Evolutionary conservation across 768 basidiomycete species (phyloP), one percentile per base, ranked within the genome.

Genomic region (Tubosaeta sp.): DNA sequence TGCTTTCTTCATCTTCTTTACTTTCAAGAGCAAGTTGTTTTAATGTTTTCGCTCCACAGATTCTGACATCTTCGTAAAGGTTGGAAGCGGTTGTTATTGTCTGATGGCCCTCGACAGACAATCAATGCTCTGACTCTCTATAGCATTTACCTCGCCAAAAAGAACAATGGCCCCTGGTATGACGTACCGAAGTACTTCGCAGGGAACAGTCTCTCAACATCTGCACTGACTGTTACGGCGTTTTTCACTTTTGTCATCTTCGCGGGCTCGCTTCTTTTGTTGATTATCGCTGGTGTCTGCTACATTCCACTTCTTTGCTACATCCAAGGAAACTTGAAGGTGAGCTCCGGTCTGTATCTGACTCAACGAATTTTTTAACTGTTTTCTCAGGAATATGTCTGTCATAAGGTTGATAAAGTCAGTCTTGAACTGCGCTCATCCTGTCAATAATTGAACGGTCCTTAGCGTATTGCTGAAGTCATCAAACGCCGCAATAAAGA

Each of bases 1-100:
- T 70, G 94, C 95, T 30, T 98, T 98, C 78, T 99, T 96, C 71
- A 82, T 98, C 65, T 99, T 98, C 82, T 99, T 99, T 72, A 89
- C 88, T 1, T 98, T 99, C 81, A 99, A 99, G 78, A 95, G 95
- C 90, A 54, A 48, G 84, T 74, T 18, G 7, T 44, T 19, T 45
- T 16, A 14, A 39, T 41, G 30, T 19, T 12, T 44, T 42, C n/a
- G 35, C 13, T 35, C 12, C 35, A 24, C 32, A 41, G 41, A 39
- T 10, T 25, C 47, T 59, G 21, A 54, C 16, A 3, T 34, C 12
- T 24, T 39, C 2, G 12, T 13, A 24, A 64, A 90, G 87, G 83
- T 64, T 92, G 90, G 90, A 92, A 92, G 70, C 83, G 86, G n/a
- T 69, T 93, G 10, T 70, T 93, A 14, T 72, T 98, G 54, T 93